Evolutionary conservation across 163 green algal genomes (phyloP).

Genomic region (Chlamydomonas reinhardtii): DNA sequence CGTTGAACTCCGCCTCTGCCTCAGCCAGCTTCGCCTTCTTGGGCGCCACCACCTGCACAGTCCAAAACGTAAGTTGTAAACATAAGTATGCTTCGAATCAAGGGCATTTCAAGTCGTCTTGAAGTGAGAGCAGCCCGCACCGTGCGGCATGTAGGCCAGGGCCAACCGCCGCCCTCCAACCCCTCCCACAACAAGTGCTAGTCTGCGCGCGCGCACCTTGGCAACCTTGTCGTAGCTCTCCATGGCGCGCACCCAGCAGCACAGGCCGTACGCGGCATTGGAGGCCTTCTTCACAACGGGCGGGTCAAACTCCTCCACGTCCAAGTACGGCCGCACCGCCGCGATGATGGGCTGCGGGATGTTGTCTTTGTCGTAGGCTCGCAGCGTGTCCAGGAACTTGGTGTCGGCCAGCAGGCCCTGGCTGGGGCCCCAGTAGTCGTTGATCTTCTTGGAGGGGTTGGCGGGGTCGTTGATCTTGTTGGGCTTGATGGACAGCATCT

Average conservation of each 20-base stretch:
- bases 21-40: conserved; percentile 81
- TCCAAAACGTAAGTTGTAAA: background rate
- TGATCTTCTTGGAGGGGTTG: conserved; percentile 68
- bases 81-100: no score
- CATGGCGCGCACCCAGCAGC: conserved; percentile 87
- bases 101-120: no score
- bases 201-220: conserved; percentile 13
- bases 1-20: conserved; percentile 68
- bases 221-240: conserved; percentile 80
- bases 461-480: conserved; percentile 59
- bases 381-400: conserved; percentile 44
- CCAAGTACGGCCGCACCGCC: conserved; percentile 79
- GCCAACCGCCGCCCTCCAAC: no score
- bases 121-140: no score
- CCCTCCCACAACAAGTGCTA: no score
- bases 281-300: conserved; percentile 61
- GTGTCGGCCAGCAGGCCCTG: conserved; percentile 37
- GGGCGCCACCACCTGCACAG: conserved; percentile 76
- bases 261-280: conserved; percentile 73
- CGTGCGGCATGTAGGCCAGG: no score
- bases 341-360: conserved; percentile 71
- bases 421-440: conserved; percentile 77
- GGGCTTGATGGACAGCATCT: conserved; percentile 74
- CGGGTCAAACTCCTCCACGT: conserved; percentile 79
- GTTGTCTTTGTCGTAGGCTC: conserved; percentile 86